phyloP scores from a whole-genome alignment of 768 basidiomycete genomes.

The Austroboletus eburneus region DNA sequence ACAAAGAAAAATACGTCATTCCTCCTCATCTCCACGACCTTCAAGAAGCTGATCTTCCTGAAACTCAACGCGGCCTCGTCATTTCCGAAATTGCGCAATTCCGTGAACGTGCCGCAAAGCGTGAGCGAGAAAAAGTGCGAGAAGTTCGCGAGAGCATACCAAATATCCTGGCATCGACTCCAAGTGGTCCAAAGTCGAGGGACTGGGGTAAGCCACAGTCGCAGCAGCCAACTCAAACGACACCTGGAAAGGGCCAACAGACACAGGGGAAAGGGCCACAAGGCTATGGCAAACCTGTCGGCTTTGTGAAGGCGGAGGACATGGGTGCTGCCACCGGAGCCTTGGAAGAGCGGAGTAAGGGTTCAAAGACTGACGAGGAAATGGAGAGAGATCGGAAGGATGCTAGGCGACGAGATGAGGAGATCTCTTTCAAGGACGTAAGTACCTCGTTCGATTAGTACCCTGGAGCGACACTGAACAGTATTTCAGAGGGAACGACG shows the following conservation, averaged over 20 bases:
- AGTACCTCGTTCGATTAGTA: constrained; percentile 31
- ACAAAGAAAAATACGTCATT: constrained; percentile 85
- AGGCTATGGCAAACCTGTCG: constrained; percentile 72
- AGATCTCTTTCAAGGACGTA: constrained; percentile 83
- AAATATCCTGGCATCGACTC: constrained; percentile 37
- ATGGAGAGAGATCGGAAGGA: constrained; percentile 80
- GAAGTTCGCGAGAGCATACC: constrained; percentile 65
- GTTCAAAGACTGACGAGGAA: constrained; percentile 79
- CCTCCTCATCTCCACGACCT: constrained; percentile 97
- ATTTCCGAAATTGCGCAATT: constrained; percentile 97
- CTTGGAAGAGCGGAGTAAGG: constrained; percentile 35
- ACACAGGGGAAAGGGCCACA: constrained; percentile 68
- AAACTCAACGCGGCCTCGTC: constrained; percentile 86
- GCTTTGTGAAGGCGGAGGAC: constrained; percentile 75
- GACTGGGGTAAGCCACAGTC: constrained; percentile 67
- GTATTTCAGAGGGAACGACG: constrained; percentile 75
- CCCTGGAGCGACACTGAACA: not conserved
- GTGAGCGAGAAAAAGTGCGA: constrained; percentile 83
- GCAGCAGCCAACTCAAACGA: constrained; percentile 34
- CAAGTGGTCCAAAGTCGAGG: constrained; percentile 71
- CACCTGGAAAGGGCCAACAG: constrained; percentile 39
- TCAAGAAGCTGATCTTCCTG: constrained; percentile 94
- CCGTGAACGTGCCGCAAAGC: constrained; percentile 87
- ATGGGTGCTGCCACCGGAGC: constrained; percentile 34
- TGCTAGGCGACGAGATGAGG: constrained; percentile 70